Conservation (phyloP, 345 rosid species). For the Brassica carinata region DNA sequence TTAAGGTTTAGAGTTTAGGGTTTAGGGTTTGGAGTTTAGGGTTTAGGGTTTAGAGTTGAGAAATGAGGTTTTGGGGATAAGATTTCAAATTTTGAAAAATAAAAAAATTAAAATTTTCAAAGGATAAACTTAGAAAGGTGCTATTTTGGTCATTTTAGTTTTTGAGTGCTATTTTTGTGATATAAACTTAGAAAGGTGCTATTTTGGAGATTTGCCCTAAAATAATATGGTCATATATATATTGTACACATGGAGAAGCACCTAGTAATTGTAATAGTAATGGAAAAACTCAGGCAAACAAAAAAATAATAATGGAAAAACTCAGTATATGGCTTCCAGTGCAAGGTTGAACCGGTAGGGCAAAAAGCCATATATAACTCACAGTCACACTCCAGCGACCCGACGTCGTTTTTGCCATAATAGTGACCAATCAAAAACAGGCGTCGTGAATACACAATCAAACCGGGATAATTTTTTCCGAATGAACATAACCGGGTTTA, state of each 20-base stretch:
- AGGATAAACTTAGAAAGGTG: too few species aligned
- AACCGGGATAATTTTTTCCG: not conserved
- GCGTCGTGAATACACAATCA: constrained; percentile 17
- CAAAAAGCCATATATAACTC: not conserved
- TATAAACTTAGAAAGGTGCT: too few species aligned
- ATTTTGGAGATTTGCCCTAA: too few species aligned
- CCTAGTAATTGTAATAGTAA: not conserved
- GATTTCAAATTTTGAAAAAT: too few species aligned
- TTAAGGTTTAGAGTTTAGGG: too few species aligned
- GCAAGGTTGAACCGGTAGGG: constrained; percentile 4
- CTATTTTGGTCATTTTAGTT: too few species aligned
- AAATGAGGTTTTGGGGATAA: too few species aligned
- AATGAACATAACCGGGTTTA: not conserved
- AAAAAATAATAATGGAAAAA: not conserved
- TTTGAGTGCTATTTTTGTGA: too few species aligned
- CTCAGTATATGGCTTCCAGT: constrained; percentile 2
- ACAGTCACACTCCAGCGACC: not conserved
- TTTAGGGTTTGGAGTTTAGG: too few species aligned
- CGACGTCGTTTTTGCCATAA: constrained; percentile 8
- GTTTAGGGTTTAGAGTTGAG: too few species aligned
- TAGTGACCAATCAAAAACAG: not conserved
- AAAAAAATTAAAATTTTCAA: too few species aligned
- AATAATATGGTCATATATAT: not conserved
- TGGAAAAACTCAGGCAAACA: not conserved
- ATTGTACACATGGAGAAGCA: not conserved